Evolutionary conservation across 2,329 filamentous ascomycete genomes (phyloP).

Genomic region (Pezicula neosporulosa): DNA sequence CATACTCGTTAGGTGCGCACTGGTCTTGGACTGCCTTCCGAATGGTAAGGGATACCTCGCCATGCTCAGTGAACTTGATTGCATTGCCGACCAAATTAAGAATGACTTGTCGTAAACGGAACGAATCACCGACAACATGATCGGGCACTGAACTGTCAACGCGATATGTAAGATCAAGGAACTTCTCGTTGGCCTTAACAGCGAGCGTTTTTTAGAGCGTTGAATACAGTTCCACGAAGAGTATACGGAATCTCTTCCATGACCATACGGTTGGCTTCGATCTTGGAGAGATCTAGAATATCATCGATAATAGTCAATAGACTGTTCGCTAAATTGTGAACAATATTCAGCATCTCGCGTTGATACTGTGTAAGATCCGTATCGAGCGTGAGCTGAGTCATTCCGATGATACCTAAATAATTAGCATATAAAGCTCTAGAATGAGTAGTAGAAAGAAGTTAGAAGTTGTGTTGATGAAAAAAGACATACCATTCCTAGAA

Average conservation of each 20-base stretch:
- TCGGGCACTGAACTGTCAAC: conserved; percentile 93
- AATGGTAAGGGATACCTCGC: conserved; percentile 94
- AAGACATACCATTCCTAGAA: too few species aligned
- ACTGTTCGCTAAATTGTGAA: conserved; percentile 95
- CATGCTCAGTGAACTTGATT: conserved; percentile 98
- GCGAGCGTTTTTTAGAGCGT: conserved; percentile 90
- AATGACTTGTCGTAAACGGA: conserved; percentile 94
- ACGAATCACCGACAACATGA: conserved; percentile 93
- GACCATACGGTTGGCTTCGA: conserved; percentile 96
- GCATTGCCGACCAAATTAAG: conserved; percentile 96
- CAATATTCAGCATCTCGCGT: conserved; percentile 97
- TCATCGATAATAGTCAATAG: conserved; percentile 94
- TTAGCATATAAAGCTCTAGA: too few species aligned
- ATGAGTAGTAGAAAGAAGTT: not conserved
- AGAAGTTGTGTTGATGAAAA: too few species aligned
- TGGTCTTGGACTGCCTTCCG: conserved; percentile 64
- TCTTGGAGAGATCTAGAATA: conserved; percentile 71
- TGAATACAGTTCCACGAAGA: conserved; percentile 90
- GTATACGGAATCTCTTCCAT: conserved; percentile 98
- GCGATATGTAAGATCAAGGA: conserved; percentile 86
- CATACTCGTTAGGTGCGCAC: conserved; percentile 73
- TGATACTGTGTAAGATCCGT: conserved; percentile 94
- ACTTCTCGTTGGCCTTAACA: conserved; percentile 97
- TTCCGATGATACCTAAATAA: conserved; percentile 97
- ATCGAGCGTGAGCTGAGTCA: conserved; percentile 95